phyloP scores from a whole-genome alignment of 306 rosid species.

The Lathyrus oleraceus region DNA sequence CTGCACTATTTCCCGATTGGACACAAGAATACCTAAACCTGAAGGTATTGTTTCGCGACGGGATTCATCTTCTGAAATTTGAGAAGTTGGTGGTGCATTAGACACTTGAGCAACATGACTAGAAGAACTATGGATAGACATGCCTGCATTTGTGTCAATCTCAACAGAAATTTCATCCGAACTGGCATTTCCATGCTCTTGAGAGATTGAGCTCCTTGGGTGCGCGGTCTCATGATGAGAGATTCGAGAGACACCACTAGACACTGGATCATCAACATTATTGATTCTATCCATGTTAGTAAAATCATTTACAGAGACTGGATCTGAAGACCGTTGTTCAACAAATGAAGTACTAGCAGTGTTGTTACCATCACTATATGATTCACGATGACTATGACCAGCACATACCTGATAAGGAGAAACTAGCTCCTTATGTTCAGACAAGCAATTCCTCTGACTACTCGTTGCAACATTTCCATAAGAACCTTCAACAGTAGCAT shows the following conservation, averaged over 20 bases:
- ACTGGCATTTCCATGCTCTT: constrained; percentile 44
- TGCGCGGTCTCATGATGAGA: constrained; percentile 37
- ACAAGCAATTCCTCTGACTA: constrained; percentile 51
- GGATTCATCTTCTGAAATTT: constrained; percentile 55
- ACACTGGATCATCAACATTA: constrained; percentile 60
- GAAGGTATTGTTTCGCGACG: constrained; percentile 59
- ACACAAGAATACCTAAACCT: constrained; percentile 71
- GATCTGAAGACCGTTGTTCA: constrained; percentile 66
- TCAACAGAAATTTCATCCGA: constrained; percentile 50
- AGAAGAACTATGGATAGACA: constrained; percentile 40
- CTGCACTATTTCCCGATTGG: constrained; percentile 68
- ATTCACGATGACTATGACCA: constrained; percentile 57
- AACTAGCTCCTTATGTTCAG: constrained; percentile 67
- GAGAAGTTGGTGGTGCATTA: constrained; percentile 50
- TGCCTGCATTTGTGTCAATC: constrained; percentile 41
- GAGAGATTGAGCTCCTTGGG: constrained; percentile 60
- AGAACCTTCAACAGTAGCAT: constrained; percentile 48
- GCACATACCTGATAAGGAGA: constrained; percentile 76
- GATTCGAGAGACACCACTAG: constrained; percentile 54
- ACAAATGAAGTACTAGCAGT: constrained; percentile 73
- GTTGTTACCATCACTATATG: constrained; percentile 62
- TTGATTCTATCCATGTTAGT: constrained; percentile 68
- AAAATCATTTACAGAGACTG: constrained; percentile 67
- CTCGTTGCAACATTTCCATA: constrained; percentile 48
- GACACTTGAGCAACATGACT: constrained; percentile 51